These are phyloP conservation scores for Tylopilus orsonianus DNA, from an alignment of 1,284 basidiomycete genomes.

Conservation along the genomic window DNA sequence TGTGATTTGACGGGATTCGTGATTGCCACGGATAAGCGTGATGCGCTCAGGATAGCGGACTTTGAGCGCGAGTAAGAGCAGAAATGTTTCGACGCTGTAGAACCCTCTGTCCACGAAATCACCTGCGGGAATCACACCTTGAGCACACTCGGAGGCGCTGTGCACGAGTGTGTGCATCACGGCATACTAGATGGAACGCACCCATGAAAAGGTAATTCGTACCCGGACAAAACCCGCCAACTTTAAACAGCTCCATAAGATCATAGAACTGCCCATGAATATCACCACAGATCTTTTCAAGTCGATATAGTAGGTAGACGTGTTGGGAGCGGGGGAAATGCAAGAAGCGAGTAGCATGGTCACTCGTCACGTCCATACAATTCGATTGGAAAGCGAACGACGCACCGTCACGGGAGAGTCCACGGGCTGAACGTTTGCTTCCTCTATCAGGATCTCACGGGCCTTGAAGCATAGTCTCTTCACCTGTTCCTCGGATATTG, in stretches of 20 bases:
- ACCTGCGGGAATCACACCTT: constrained; percentile 44
- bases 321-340: constrained; percentile 21
- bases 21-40: constrained; percentile 96
- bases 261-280: constrained; percentile 99
- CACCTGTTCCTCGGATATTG: constrained; percentile 90
- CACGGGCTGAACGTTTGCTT: constrained; percentile 95
- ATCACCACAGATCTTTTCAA: constrained; percentile 91
- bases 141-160: constrained; percentile 7
- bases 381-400: constrained; percentile 2
- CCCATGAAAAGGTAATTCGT: constrained; percentile 99
- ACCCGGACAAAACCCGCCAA: constrained; percentile 93
- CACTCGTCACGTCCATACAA: constrained; percentile 5
- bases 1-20: constrained; percentile 98
- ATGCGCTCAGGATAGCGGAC: constrained; percentile 98
- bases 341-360: not conserved
- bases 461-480: constrained; percentile 94
- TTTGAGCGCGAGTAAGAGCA: constrained; percentile 92
- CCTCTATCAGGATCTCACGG: constrained; percentile 94
- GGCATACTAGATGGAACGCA: constrained; percentile 40
- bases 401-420: constrained; percentile 92
- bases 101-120: constrained; percentile 98
- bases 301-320: constrained; percentile 32
- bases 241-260: constrained; percentile 94
- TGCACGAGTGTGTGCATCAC: constrained; percentile 1
- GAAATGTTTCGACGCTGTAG: constrained; percentile 96